phyloP scores from a whole-genome alignment of 345 rosid species.

The Ceriops decandra region DNA sequence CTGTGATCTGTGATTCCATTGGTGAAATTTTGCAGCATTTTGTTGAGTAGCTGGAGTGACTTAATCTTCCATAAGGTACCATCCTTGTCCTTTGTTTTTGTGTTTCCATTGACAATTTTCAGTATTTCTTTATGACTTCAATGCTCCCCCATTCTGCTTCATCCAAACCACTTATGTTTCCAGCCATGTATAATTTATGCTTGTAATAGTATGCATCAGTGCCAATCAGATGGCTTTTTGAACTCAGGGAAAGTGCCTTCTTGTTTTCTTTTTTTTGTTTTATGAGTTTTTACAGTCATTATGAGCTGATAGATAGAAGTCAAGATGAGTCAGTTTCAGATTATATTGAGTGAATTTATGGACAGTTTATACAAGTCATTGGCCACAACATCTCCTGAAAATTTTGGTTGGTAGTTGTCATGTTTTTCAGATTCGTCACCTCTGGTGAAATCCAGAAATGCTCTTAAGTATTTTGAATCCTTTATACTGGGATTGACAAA shows the following conservation, averaged over 20 bases:
- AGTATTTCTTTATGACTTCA: background rate
- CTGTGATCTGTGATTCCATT: background rate
- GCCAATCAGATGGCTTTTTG: conserved; percentile 12
- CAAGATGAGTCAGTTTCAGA: conserved; percentile 90
- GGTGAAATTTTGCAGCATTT: conserved; percentile 59
- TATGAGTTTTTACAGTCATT: conserved; percentile 44
- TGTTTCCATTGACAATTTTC: background rate
- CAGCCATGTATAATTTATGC: background rate
- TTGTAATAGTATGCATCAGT: background rate
- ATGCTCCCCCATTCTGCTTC: background rate
- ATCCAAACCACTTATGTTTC: background rate
- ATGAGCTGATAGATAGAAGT: conserved; percentile 77
- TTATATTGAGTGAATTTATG: conserved; percentile 57
- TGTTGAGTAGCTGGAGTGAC: conserved; percentile 88
- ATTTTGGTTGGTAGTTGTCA: conserved; percentile 68
- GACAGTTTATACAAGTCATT: conserved; percentile 13
- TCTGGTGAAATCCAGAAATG: conserved; percentile 90
- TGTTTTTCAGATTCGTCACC: conserved; percentile 99
- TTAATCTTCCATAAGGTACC: conserved; percentile 68
- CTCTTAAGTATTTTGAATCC: conserved; percentile 76
- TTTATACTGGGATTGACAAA: conserved; percentile 77
- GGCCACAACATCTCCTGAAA: conserved; percentile 32
- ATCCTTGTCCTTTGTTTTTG: background rate
- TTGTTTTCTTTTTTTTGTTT: background rate
- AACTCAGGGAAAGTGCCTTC: background rate